phyloP scores from a whole-genome alignment of 1,284 basidiomycete genomes.

The Malassezia furfur region DNA sequence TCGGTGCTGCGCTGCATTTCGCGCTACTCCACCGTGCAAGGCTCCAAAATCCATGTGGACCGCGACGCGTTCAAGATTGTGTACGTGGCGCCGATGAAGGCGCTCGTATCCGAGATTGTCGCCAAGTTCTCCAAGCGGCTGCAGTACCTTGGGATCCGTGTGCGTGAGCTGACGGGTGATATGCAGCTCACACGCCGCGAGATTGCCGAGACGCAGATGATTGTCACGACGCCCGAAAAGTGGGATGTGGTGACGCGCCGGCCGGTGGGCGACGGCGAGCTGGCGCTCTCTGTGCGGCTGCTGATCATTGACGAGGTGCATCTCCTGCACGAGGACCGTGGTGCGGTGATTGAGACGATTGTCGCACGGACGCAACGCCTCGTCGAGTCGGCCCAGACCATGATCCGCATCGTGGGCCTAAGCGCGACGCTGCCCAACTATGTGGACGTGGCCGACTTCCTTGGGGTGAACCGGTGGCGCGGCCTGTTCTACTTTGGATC shows the following conservation, averaged over 20 bases:
- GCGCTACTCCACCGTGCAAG: constrained; percentile 56
- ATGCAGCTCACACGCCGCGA: constrained; percentile 95
- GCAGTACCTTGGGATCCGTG: constrained; percentile 76
- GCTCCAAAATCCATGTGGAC: constrained; percentile 28
- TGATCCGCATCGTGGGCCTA: constrained; percentile 97
- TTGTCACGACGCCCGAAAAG: constrained; percentile 98
- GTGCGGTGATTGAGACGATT: constrained; percentile 96
- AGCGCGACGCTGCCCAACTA: constrained; percentile 97
- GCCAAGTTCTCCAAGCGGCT: constrained; percentile 82
- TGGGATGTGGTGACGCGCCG: constrained; percentile 99
- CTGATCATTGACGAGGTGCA: constrained; percentile 98
- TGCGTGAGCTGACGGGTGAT: constrained; percentile 93
- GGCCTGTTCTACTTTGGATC: constrained; percentile 99
- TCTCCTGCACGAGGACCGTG: constrained; percentile 91
- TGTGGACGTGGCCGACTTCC: constrained; percentile 88
- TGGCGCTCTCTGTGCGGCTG: constrained; percentile 74
- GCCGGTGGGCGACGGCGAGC: constrained; percentile 88
- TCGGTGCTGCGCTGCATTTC: constrained; percentile 77
- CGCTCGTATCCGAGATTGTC: constrained; percentile 87
- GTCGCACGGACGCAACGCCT: constrained; percentile 89
- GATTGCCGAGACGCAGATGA: constrained; percentile 91
- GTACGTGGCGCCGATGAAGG: constrained; percentile 99
- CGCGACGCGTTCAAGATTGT: constrained; percentile 74
- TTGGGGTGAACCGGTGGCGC: constrained; percentile 74
- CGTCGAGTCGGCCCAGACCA: constrained; percentile 87